Evolutionary conservation across 805 yeast genomes (phyloP).

Genomic region (Metschnikowia anglica): DNA sequence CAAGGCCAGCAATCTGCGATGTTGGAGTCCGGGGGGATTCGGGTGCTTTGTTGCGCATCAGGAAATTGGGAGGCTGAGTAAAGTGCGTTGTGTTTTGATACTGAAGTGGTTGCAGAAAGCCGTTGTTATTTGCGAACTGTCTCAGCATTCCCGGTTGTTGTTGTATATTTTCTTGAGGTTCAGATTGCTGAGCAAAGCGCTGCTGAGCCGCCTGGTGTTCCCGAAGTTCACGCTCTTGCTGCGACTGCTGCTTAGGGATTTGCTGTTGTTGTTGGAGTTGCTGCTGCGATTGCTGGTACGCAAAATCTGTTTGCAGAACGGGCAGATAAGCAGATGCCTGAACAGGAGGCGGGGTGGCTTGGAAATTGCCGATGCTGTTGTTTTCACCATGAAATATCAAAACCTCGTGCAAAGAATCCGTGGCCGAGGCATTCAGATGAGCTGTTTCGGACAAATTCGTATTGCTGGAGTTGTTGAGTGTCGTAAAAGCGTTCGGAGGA

Average conservation of each 20-base stretch:
- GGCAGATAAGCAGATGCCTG: constrained; percentile 11
- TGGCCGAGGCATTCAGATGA: constrained; percentile 19
- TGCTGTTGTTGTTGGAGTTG: constrained; percentile 30
- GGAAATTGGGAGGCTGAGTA: constrained; percentile 16
- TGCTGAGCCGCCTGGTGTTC: constrained; percentile 19
- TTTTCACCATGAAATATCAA: constrained; percentile 8
- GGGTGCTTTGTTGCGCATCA: constrained; percentile 7
- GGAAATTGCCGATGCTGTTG: constrained; percentile 11
- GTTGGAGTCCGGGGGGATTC: constrained; percentile 17
- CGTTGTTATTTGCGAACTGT: constrained; percentile 5
- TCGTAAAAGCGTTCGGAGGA: constrained; percentile 44
- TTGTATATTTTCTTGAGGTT: constrained; percentile 14
- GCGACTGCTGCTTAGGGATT: constrained; percentile 24
- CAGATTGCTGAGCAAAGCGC: constrained; percentile 12
- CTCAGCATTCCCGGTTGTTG: constrained; percentile 7
- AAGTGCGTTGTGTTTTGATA: constrained; percentile 12
- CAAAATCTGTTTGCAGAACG: constrained; percentile 1
- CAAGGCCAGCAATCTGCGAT: constrained; percentile 4
- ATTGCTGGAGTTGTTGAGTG: constrained; percentile 39
- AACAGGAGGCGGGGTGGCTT: constrained; percentile 10
- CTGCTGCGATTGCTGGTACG: constrained; percentile 15
- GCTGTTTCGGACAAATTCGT: constrained; percentile 41
- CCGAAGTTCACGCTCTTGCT: constrained; percentile 11
- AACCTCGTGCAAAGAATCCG: constrained; percentile 12
- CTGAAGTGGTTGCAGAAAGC: constrained; percentile 11